Percentiles rank a stretch among this genome's conserved stretches.
Evolutionary conservation across 1,284 basidiomycete genomes (phyloP).

Genomic region (Ganoderma boninense): DNA sequence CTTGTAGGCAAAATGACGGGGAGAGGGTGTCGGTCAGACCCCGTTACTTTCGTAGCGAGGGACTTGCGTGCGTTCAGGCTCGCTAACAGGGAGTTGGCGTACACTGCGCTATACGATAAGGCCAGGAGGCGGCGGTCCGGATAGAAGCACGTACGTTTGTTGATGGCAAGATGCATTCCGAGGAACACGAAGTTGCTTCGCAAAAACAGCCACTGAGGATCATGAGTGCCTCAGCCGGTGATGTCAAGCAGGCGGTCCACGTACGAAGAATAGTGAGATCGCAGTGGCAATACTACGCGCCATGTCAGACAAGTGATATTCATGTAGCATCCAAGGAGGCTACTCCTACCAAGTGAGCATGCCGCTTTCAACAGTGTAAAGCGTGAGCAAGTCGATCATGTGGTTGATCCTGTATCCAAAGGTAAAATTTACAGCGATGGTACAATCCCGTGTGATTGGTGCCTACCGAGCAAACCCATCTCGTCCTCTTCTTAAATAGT

Average conservation of each 20-base stretch:
- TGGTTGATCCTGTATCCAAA: conserved; percentile 26
- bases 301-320: not conserved
- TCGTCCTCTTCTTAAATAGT: conserved; percentile 29
- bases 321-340: not conserved
- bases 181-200: conserved; percentile 36
- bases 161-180: conserved; percentile 36
- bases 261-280: conserved; percentile 35
- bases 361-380: conserved; percentile 31
- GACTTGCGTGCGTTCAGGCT: conserved; percentile 30
- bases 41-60: conserved; percentile 19
- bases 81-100: conserved; percentile 37
- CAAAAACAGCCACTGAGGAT: conserved; percentile 35
- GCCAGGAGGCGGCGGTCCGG: not conserved
- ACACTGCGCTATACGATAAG: conserved; percentile 23
- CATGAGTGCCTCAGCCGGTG: not conserved
- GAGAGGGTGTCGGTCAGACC: conserved; percentile 24
- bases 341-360: conserved; percentile 35
- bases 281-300: conserved; percentile 30
- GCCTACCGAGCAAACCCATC: conserved; percentile 31
- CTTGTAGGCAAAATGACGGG: conserved; percentile 20
- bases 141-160: conserved; percentile 34
- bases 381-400: conserved; percentile 33
- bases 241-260: conserved; percentile 7
- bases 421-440: not conserved
- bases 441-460: not conserved